Base-by-base conservation (phyloP, 768 basidiomycete species). In the Lanmaoa pseudosensibilis region DNA sequence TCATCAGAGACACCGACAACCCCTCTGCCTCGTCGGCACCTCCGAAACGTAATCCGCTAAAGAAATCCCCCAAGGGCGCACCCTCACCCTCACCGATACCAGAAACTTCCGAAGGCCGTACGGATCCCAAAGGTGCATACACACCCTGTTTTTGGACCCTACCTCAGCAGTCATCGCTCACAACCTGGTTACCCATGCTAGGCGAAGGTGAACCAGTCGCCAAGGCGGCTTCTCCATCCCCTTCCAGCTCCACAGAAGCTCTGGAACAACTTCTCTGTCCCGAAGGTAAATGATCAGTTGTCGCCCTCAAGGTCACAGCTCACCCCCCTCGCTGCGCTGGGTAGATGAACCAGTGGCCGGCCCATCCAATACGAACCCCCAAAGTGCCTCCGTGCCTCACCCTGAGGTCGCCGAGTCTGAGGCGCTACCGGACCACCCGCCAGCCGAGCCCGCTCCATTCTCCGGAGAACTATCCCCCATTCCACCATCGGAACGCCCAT, bases 201-300 rank as follows among this genome's bases (percentile, higher is more conserved):
- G 50, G 40, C 25, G 39, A 65, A 55, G 52, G 40, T 13, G 47
- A 52, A 49, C 40, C 44, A 16, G 5, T 36, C 34, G 15, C 46
- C 12, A n/a, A 57, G 12, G 15, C 4, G 11, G 0, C 32, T 27
- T 37, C 49, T 11, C 7, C 53, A 5, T 62, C 51, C 8, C 36
- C 59, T 13, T 59, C 50, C 25, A 59, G 43, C 34, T 55, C 57
- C 36, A 5, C 9, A 7, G 65, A 62, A 21, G 40, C 41, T 23
- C 23, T 62, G 40, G 30, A 59, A 8, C 54, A 59, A 19, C 63
- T 62, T 19, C 43, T 62, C 18, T 49, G 48, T 40, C 46, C 50
- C 0, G 49, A 60, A 47, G 59, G 65, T 62, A 52, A 49, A 12
- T 10, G 8, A 33, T 27, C 37, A 0, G 13, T 54, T 10, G 5